Conservation (phyloP, 768 basidiomycete genomes). For the Amanita inopinata region DNA sequence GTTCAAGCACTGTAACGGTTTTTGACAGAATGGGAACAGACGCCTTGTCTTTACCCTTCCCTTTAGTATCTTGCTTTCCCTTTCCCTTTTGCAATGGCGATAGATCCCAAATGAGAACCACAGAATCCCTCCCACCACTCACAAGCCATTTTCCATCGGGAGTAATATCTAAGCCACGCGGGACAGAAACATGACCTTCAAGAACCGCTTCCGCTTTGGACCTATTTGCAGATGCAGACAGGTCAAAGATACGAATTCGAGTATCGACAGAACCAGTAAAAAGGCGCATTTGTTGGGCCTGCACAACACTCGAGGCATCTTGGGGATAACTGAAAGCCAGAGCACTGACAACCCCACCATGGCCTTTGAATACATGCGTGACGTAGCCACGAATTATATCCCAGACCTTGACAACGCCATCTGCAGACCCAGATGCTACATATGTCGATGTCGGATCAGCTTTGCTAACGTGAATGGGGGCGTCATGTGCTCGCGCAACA, state of each 20-base stretch:
- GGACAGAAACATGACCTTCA: constrained; percentile 93
- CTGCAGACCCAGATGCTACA: constrained; percentile 92
- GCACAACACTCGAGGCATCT: constrained; percentile 39
- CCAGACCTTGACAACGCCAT: constrained; percentile 97
- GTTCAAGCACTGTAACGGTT: constrained; percentile 77
- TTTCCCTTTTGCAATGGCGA: constrained; percentile 22
- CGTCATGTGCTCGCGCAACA: constrained; percentile 80
- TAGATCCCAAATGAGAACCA: constrained; percentile 90
- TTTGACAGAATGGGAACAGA: constrained; percentile 52
- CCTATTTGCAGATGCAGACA: constrained; percentile 47
- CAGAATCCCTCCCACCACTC: constrained; percentile 87
- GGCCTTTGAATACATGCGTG: constrained; percentile 93
- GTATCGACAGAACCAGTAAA: constrained; percentile 91
- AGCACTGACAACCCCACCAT: constrained; percentile 95
- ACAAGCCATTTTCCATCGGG: constrained; percentile 83
- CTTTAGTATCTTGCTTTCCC: constrained; percentile 27
- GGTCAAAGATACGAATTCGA: constrained; percentile 85
- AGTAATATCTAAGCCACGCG: constrained; percentile 81
- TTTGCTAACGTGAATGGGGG: constrained; percentile 86
- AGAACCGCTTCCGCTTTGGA: constrained; percentile 71
- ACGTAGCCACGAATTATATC: constrained; percentile 79
- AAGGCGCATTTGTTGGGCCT: constrained; percentile 58
- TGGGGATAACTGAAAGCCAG: constrained; percentile 75
- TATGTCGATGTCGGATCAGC: constrained; percentile 81
- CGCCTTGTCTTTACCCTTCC: constrained; percentile 40